Base-by-base conservation (phyloP, 192 early-diverging fungal genomes). In the Rhizophagus prolifer region DNA sequence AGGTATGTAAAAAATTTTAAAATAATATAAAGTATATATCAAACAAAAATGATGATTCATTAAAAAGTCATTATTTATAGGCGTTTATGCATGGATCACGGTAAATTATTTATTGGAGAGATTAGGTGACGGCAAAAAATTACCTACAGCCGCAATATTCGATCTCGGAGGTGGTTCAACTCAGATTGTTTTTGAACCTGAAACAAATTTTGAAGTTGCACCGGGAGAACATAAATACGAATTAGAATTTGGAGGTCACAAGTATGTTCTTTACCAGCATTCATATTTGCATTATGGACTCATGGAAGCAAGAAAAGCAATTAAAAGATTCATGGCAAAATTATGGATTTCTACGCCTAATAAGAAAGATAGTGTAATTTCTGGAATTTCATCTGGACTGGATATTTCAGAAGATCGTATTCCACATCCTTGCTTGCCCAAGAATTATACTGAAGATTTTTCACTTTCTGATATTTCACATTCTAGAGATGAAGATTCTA, bases 1-100 rank as follows among this genome's bases (percentile, higher is more conserved):
- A 89, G 97, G 93, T 92, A 80, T 25, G 50, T 70, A 36, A 25
- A n/a, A 19, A 71, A 23, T 47, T 47, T n/a, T 62, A 3, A 58
- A 10, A 13, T 28, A 25, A 21, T n/a, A n/a, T n/a, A 31, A 16
- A 19, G 10, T 41, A 60, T 23, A 31, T 30, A 44, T n/a, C 13
- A 63, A 30, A 63, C 4, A 30, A 30, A 63, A 16, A 30, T 14
- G 23, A 30, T 30, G 12, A 38, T 38, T 38, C 7, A 38, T 38
- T 31, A 38, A 38, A 38, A 38, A 38, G 36, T 28, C 30, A 16
- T n/a, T 46, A 23, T 36, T 58, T 21, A 80, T 70, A 87, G 86
- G 96, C 59, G 91, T 98, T n/a, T 99, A 91, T 84, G 96, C 96
- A 41, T 99, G 97, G 97, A 94, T 99, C 64, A 99, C 97, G 0